phyloP scores from a whole-genome alignment of 768 basidiomycete genomes.

The Hortiboletus flavorubellus region DNA sequence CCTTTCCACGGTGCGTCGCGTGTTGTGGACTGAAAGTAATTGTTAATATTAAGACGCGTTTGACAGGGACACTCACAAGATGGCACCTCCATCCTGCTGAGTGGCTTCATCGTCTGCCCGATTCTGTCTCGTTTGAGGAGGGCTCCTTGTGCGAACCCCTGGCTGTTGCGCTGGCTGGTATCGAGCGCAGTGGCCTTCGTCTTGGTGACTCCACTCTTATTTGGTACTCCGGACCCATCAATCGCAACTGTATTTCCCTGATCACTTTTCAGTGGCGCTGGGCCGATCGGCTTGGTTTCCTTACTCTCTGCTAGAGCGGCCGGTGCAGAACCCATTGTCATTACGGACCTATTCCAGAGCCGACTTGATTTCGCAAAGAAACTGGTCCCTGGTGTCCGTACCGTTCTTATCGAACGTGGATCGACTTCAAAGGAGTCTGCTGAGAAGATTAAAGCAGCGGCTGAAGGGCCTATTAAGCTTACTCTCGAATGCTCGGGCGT shows the following conservation, averaged over 20 bases:
- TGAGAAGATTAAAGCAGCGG: slow-evolving; percentile 47
- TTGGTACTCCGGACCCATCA: slow-evolving; percentile 39
- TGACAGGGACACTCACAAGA: slow-evolving; percentile 55
- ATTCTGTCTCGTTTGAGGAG: slow-evolving; percentile 61
- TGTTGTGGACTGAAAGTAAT: not conserved
- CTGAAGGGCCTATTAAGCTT: slow-evolving; percentile 47
- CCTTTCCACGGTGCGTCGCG: slow-evolving; percentile 53
- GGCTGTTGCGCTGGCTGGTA: slow-evolving; percentile 63
- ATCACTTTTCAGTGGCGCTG: slow-evolving; percentile 49
- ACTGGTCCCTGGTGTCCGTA: slow-evolving; percentile 55
- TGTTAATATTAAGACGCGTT: not conserved
- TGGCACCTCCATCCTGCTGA: slow-evolving; percentile 67
- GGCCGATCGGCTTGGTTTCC: slow-evolving; percentile 62
- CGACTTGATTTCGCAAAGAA: slow-evolving; percentile 65
- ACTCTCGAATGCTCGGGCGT: slow-evolving; percentile 65
- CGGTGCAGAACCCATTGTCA: slow-evolving; percentile 66
- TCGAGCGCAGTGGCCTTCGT: slow-evolving; percentile 60
- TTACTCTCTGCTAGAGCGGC: slow-evolving; percentile 64
- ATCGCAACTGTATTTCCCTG: slow-evolving; percentile 7
- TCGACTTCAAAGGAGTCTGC: slow-evolving; percentile 48
- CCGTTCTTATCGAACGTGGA: slow-evolving; percentile 51
- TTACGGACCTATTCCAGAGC: slow-evolving; percentile 63
- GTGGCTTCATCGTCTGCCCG: slow-evolving; percentile 65
- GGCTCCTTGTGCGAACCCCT: slow-evolving; percentile 67
- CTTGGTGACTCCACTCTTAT: slow-evolving; percentile 63